Conservation (phyloP, 208 protist genomes). For the Trypanosoma conorhini region DNA sequence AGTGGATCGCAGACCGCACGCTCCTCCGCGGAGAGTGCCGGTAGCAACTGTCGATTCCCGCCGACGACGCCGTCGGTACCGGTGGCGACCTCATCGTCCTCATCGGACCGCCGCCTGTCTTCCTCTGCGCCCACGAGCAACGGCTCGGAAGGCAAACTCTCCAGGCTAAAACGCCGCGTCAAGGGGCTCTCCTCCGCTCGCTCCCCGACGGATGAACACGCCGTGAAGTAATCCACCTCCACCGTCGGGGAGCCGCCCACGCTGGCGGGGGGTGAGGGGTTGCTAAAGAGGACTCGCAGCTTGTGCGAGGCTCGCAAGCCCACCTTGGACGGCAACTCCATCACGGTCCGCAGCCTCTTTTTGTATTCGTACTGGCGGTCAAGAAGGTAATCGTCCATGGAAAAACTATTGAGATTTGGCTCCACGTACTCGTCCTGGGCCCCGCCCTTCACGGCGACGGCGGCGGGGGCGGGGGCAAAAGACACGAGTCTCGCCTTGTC, state of each 20-base stretch:
- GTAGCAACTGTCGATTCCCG: not conserved
- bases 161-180: not conserved
- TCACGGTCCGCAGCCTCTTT: not conserved
- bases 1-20: constrained; percentile 19
- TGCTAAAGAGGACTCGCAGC: not conserved
- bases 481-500: not conserved
- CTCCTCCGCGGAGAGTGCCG: constrained; percentile 9
- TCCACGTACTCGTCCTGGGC: not conserved
- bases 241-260: not conserved
- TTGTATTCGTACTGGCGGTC: constrained; percentile 1
- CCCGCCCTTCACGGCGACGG: not conserved
- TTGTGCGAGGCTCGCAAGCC: not conserved
- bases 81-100: not conserved
- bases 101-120: not conserved
- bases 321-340: not conserved
- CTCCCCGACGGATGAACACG: not conserved
- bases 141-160: not conserved
- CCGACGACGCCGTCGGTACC: not conserved
- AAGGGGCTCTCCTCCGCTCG: not conserved
- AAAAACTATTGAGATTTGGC: constrained; percentile 1
- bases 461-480: not conserved
- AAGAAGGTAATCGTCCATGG: constrained; percentile 15
- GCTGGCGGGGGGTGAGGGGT: not conserved
- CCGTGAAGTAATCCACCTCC: constrained; percentile 1
- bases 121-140: not conserved